A percentile compares a stretch with the other conserved stretches of the same genome.
phyloP scores from a whole-genome alignment of 1,284 basidiomycete species.

The Vanrija pseudolonga region DNA sequence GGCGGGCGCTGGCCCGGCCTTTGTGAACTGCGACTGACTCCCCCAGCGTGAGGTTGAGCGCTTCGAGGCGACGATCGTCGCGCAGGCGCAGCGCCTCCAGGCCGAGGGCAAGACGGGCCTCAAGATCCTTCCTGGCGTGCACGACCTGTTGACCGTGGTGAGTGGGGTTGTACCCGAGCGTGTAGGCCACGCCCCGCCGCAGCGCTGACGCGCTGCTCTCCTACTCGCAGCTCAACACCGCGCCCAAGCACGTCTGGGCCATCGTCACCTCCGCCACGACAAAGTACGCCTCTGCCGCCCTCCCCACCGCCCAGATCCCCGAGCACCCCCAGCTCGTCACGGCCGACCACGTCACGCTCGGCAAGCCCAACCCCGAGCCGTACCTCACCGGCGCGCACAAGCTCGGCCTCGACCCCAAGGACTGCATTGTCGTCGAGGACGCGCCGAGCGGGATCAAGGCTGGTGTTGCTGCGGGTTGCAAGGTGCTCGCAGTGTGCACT shows the following conservation, averaged over 20 bases:
- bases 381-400: constrained; percentile 54
- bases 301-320: constrained; percentile 59
- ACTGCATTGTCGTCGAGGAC: constrained; percentile 71
- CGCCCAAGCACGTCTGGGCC: constrained; percentile 67
- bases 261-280: constrained; percentile 78
- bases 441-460: constrained; percentile 72
- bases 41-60: constrained; percentile 21
- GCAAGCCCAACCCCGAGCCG: constrained; percentile 78
- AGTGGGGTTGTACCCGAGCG: constrained; percentile 6
- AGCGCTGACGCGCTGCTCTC: background rate
- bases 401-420: constrained; percentile 32
- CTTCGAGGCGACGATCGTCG: constrained; percentile 47
- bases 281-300: constrained; percentile 62
- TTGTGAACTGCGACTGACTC: too few species aligned
- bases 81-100: constrained; percentile 39
- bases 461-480: constrained; percentile 68
- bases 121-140: constrained; percentile 44
- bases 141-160: constrained; percentile 33
- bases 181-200: constrained; percentile 1
- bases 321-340: constrained; percentile 62
- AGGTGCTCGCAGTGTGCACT: constrained; percentile 74
- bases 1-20: too few species aligned
- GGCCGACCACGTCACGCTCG: constrained; percentile 65
- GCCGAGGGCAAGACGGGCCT: constrained; percentile 42
- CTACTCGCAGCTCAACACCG: constrained; percentile 58